Percentiles rank a stretch among this genome's conserved stretches.
Conservation (phyloP, 2,329 filamentous ascomycete species). For the Chaetothyriales sp. region DNA sequence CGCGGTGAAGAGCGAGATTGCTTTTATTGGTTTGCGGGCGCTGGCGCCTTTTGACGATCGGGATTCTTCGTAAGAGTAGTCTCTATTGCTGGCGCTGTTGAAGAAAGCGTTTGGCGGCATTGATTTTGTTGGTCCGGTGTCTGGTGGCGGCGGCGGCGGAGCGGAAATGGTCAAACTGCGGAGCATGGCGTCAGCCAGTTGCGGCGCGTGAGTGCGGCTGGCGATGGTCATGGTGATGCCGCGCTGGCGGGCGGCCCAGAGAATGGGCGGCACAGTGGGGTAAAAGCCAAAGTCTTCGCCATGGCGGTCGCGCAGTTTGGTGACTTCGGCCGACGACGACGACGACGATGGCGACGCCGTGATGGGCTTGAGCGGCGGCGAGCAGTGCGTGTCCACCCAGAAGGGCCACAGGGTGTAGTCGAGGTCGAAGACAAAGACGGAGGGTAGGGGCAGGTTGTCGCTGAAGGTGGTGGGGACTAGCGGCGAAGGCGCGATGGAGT, state of each 20-base stretch:
- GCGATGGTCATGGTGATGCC: slow-evolving; percentile 56
- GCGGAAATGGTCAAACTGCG: slow-evolving; percentile 53
- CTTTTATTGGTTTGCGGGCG: slow-evolving; percentile 31
- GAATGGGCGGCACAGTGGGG: slow-evolving; percentile 51
- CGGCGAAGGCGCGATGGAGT: background rate
- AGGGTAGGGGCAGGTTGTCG: slow-evolving; percentile 59
- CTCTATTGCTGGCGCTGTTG: background rate
- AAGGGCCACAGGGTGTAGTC: slow-evolving; percentile 99
- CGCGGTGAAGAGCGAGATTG: slow-evolving; percentile 42
- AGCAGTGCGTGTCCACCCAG: slow-evolving; percentile 90
- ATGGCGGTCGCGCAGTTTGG: slow-evolving; percentile 23
- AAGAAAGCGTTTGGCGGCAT: slow-evolving; percentile 45
- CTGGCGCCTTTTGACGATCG: background rate
- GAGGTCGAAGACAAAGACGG: slow-evolving; percentile 81
- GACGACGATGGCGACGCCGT: slow-evolving; percentile 25
- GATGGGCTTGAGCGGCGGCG: slow-evolving; percentile 52
- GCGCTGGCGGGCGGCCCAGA: slow-evolving; percentile 46
- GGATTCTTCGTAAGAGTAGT: background rate
- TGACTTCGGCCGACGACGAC: background rate
- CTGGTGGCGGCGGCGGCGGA: slow-evolving; percentile 17
- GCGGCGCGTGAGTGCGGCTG: slow-evolving; percentile 65
- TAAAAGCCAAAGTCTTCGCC: slow-evolving; percentile 62
- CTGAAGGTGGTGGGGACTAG: slow-evolving; percentile 37
- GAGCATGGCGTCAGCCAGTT: slow-evolving; percentile 68
- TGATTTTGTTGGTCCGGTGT: slow-evolving; percentile 35